A percentile compares a stretch with the other conserved stretches of the same genome.
Evolutionary conservation across 2,329 filamentous ascomycete species (phyloP).

Genomic region (Trichoderma afroharzianum): DNA sequence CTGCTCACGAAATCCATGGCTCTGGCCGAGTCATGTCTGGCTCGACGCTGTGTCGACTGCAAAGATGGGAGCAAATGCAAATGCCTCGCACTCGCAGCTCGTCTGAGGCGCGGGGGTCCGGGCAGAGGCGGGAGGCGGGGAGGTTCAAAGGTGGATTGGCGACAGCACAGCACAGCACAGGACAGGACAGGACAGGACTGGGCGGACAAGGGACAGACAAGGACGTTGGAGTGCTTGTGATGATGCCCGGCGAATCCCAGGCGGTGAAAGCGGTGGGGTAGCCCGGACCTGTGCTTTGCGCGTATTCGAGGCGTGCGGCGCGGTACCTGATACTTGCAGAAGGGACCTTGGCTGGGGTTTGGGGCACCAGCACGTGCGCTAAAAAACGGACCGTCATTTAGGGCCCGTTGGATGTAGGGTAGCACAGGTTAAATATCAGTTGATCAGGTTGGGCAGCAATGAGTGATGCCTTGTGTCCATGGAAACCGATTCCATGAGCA

Average conservation of each 20-base stretch:
- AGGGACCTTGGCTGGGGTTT: not conserved
- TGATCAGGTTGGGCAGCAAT: not conserved
- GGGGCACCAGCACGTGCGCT: constrained; percentile 4
- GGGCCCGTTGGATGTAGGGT: not conserved
- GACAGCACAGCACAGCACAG: not conserved
- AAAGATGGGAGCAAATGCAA: not conserved
- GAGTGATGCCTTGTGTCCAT: not conserved
- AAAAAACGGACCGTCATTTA: constrained; percentile 14
- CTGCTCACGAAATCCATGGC: constrained; percentile 56
- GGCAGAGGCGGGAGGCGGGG: constrained; percentile 7
- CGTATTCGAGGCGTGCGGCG: not conserved
- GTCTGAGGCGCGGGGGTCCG: constrained; percentile 10
- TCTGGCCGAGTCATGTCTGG: constrained; percentile 41
- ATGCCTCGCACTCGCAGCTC: constrained; percentile 8
- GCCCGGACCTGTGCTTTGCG: not conserved
- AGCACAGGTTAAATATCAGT: not conserved
- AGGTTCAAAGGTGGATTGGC: constrained; percentile 4
- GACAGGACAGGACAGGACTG: constrained; percentile 2
- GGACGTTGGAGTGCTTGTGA: not conserved
- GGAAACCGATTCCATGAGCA: not conserved
- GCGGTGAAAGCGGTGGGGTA: constrained; percentile 14
- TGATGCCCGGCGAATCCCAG: constrained; percentile 13
- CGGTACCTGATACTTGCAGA: not conserved
- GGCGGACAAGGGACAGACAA: constrained; percentile 1
- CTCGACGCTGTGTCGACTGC: constrained; percentile 1